A percentile compares a stretch with the other conserved stretches of the same genome.
Conservation (phyloP, 2,329 filamentous ascomycete species). For the Pyrenochaeta sp. region DNA sequence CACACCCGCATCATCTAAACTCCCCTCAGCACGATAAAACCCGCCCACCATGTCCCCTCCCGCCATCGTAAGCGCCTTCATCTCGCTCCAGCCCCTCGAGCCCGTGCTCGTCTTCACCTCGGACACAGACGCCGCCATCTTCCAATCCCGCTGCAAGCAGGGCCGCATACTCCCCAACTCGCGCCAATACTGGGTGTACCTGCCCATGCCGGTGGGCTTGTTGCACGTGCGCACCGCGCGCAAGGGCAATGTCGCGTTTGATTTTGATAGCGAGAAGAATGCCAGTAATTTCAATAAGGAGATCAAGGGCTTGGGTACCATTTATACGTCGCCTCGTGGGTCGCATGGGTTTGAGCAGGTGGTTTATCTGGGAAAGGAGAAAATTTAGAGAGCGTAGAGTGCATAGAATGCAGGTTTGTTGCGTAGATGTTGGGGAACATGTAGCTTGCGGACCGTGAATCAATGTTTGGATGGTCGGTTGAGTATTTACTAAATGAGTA, state of each 20-base stretch:
- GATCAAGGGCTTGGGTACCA: slow-evolving; percentile 19
- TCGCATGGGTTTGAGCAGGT: slow-evolving; percentile 17
- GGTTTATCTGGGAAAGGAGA: slow-evolving; percentile 25
- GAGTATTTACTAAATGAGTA: too few species aligned
- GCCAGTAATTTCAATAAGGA: slow-evolving; percentile 22
- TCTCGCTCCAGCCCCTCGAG: slow-evolving; percentile 29
- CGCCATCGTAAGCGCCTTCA: slow-evolving; percentile 16
- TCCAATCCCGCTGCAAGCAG: slow-evolving; percentile 28
- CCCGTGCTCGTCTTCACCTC: slow-evolving; percentile 29
- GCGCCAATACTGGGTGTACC: slow-evolving; percentile 24
- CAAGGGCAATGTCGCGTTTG: slow-evolving; percentile 25
- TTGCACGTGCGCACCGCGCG: slow-evolving; percentile 24
- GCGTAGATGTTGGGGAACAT: background rate
- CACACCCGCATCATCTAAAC: background rate
- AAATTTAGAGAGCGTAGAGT: too few species aligned
- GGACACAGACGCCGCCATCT: slow-evolving; percentile 18
- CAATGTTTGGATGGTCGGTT: too few species aligned
- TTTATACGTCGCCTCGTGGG: slow-evolving; percentile 16
- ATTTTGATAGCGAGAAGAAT: slow-evolving; percentile 23
- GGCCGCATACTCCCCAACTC: slow-evolving; percentile 23
- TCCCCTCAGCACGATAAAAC: background rate
- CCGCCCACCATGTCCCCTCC: slow-evolving; percentile 10
- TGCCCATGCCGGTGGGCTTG: slow-evolving; percentile 28
- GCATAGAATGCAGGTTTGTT: too few species aligned
- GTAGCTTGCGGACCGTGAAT: too few species aligned